Percentiles rank a stretch among this genome's conserved stretches.
phyloP scores from a whole-genome alignment of 805 yeast species.

The Tetrapisispora arboricola region DNA sequence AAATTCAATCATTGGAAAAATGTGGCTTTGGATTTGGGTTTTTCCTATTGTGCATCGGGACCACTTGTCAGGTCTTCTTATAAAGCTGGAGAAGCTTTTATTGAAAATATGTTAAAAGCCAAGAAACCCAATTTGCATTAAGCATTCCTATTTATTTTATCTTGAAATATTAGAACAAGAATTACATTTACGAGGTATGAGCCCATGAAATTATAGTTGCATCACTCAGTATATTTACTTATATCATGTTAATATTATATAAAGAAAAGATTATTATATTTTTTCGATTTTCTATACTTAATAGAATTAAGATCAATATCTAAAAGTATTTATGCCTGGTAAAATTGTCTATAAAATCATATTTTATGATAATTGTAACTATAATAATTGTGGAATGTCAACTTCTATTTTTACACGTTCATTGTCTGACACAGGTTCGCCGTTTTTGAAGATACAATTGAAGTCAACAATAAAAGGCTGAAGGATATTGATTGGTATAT shows the following conservation, averaged over 20 bases:
- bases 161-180: too few relatives aligned
- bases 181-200: too few relatives aligned
- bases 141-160: too few relatives aligned
- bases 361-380: too few relatives aligned
- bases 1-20: slow-evolving; percentile 91
- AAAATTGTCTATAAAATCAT: background rate
- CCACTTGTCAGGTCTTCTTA: slow-evolving; percentile 94
- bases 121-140: too few relatives aligned
- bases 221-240: background rate
- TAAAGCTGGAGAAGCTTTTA: slow-evolving; percentile 96
- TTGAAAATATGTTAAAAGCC: slow-evolving; percentile 82
- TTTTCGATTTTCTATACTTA: too few relatives aligned
- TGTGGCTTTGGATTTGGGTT: slow-evolving; percentile 78
- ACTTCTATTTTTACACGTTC: slow-evolving; percentile 42
- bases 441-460: slow-evolving; percentile 48
- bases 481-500: slow-evolving; percentile 52
- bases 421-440: slow-evolving; percentile 31
- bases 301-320: background rate
- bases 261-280: too few relatives aligned
- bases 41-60: slow-evolving; percentile 93
- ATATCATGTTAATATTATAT: background rate
- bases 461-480: slow-evolving; percentile 53
- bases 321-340: background rate
- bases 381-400: slow-evolving; percentile 41
- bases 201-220: too few relatives aligned